Base-by-base conservation (phyloP, 2,329 filamentous ascomycete species). In the Delphinella strobiligena region DNA sequence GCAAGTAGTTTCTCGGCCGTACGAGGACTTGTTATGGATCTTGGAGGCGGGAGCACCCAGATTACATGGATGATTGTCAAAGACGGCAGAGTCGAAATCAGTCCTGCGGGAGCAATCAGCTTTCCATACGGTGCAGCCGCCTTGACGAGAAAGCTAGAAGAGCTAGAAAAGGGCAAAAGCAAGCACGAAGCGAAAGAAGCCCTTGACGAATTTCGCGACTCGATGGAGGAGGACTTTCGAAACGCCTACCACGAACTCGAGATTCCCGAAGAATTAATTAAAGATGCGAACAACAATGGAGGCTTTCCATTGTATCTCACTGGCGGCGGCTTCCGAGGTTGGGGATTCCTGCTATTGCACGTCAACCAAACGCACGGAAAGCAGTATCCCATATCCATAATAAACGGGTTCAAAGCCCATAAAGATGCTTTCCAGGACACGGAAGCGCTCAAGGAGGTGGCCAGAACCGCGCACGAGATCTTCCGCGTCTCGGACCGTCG, bases 311-410 rank as follows among this genome's bases (percentile, higher is more conserved):
- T 94, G 7, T 94, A 88, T 56, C 75, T 95, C 43, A 93, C 83
- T 46, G 88, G 88, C 34, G 88, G 88, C 17, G 88, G 88, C 0
- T 93, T 94, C 56, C 71, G 88, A 30, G 88, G 88, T 12, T 94
- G 91, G 68, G 88, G 87, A 4, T 93, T 85, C 59, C 78, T 93
- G 52, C 69, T 94, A 39, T 87, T 93, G 80, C 82, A 89, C 51
- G 61, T 67, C 5, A 72, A 85, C 34, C 67, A 72, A 40, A 80
- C 86, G 49, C 60, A 67, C 4, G 71, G 82, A 36, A 66, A 71
- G 40, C 85, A 84, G 0, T 94, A 94, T 55, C 87, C 88, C 0
- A 82, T 94, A 19, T 75, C 85, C 0, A 78, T 81, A 16, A 80
- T 91, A 56, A 88, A 87, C 45, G 80, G 82, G 2, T 94, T 91